phyloP scores from a whole-genome alignment of 2,329 filamentous ascomycete genomes.

The Fusarium sp. region DNA sequence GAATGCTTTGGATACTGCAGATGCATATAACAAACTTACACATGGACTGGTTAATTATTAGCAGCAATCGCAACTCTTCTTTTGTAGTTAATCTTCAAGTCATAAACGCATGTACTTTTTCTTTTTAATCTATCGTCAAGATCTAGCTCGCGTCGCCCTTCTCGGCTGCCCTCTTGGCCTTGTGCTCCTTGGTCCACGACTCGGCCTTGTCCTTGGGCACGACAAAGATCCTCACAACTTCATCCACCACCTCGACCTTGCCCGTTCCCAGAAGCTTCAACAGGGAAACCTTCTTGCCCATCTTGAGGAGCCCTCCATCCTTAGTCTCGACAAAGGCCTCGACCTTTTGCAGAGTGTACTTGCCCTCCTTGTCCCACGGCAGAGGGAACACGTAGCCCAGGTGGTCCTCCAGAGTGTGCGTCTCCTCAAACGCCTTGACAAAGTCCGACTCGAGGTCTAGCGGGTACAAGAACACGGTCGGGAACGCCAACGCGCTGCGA shows the following conservation, averaged over 20 bases:
- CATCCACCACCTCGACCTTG: slow-evolving; percentile 89
- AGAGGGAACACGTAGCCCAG: slow-evolving; percentile 87
- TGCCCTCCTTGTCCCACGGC: slow-evolving; percentile 81
- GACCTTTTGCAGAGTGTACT: slow-evolving; percentile 75
- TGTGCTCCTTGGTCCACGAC: slow-evolving; percentile 87
- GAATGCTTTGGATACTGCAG: neutral
- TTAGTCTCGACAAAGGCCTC: slow-evolving; percentile 92
- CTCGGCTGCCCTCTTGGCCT: slow-evolving; percentile 74
- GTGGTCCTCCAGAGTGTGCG: slow-evolving; percentile 80
- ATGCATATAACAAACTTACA: slow-evolving; percentile 15
- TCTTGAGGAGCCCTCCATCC: slow-evolving; percentile 84
- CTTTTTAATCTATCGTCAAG: neutral
- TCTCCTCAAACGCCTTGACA: slow-evolving; percentile 87
- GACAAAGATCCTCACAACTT: slow-evolving; percentile 84
- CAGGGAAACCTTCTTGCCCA: slow-evolving; percentile 85
- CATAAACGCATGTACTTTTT: slow-evolving; percentile 22
- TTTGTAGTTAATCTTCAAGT: slow-evolving; percentile 13
- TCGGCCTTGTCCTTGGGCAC: slow-evolving; percentile 78
- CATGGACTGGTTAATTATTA: neutral
- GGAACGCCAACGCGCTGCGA: slow-evolving; percentile 78
- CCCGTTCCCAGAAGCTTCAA: slow-evolving; percentile 80
- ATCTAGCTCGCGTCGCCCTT: slow-evolving; percentile 44
- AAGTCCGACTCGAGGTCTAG: slow-evolving; percentile 87
- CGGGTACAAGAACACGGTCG: slow-evolving; percentile 87
- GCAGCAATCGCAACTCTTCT: slow-evolving; percentile 18